Evolutionary conservation across 176 grass and related monocot genomes (phyloP), one percentile per base, ranked within the genome.

Genomic region (Hyparrhenia diplandra): DNA sequence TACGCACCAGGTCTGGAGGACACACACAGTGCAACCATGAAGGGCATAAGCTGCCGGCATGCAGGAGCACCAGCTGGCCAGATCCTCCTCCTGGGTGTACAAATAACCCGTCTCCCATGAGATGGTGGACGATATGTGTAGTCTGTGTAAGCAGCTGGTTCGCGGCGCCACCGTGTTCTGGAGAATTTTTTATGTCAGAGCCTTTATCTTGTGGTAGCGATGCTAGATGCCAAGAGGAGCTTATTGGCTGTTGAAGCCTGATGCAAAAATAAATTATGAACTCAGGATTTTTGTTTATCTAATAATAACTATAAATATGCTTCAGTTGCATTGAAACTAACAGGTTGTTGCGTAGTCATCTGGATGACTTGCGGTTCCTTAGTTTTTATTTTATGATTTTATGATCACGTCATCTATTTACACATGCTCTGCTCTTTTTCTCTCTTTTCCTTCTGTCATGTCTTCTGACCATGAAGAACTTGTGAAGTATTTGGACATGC

Each of bases 1-100:
- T 95, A 92, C n/a, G 87, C 93, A 0, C 93, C 93, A 7, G 93
- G 93, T 32, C 77, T 95, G 49, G 93, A 95, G 81, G 93, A 95
- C 72, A 95, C 93, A 20, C 88, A n/a, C n/a, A n/a, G n/a, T 95
- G 58, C 92, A 40, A 95, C 93, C 63, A 95, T 95, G 93, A 95
- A 95, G 89, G 93, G 90, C 32, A 95, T 95, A n/a, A 64, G 93
- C 93, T 70, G 93, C 93, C 14, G 93, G 93, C 64, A 95, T 95
- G 93, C 93, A 95, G n/a, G 79, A 95, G 92, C 80, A 95, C 93
- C 20, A 90, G 93, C 46, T 95, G 80, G 1, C 31, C 23, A 43
- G 41, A 32, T 34, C 1, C n/a, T 51, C 13, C n/a, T 49, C 9
- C n/a, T n/a, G n/a, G 32, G 59, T 74, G 27, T 80, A 67, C 13